phyloP scores from a whole-genome alignment of 1,139 yeast genomes.

The Pichia sp. region DNA sequence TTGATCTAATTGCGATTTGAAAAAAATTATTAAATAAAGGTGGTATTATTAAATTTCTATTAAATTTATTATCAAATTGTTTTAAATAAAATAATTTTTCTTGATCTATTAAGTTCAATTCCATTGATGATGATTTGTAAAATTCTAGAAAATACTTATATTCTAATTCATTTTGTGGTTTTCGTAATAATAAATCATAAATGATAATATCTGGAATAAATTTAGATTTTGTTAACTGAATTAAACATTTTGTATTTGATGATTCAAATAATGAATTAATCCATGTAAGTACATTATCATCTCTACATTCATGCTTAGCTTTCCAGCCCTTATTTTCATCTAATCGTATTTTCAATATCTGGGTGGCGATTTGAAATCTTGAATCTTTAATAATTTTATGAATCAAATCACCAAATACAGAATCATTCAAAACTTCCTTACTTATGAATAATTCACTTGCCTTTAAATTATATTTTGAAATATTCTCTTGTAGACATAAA shows the following conservation, averaged over 20 bases:
- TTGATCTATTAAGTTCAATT: conserved; percentile 24
- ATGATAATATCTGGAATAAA: conserved; percentile 25
- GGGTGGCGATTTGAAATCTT: conserved; percentile 14
- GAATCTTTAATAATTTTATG: conserved; percentile 20
- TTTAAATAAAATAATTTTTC: conserved; percentile 22
- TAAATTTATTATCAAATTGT: conserved; percentile 17
- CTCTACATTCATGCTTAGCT: conserved; percentile 14
- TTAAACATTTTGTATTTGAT: conserved; percentile 20
- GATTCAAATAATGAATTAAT: conserved; percentile 27
- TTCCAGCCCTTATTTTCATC: conserved; percentile 20
- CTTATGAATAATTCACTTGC: conserved; percentile 11
- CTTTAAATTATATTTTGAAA: conserved; percentile 6
- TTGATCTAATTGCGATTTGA: conserved; percentile 20
- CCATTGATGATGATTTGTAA: conserved; percentile 18
- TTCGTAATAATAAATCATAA: conserved; percentile 27
- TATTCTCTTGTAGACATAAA: conserved; percentile 2
- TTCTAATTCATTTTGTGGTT: conserved; percentile 27
- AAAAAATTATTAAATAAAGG: conserved; percentile 25
- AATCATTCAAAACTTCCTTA: conserved; percentile 7
- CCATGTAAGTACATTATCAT: conserved; percentile 26
- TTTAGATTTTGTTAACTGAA: conserved; percentile 29
- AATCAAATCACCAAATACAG: conserved; percentile 11
- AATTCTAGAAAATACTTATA: conserved; percentile 22
- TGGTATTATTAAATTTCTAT: conserved; percentile 22
- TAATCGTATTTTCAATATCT: conserved; percentile 22